phyloP scores from a whole-genome alignment of 2,329 filamentous ascomycete genomes.

The Chrysoporthe cubensis region DNA sequence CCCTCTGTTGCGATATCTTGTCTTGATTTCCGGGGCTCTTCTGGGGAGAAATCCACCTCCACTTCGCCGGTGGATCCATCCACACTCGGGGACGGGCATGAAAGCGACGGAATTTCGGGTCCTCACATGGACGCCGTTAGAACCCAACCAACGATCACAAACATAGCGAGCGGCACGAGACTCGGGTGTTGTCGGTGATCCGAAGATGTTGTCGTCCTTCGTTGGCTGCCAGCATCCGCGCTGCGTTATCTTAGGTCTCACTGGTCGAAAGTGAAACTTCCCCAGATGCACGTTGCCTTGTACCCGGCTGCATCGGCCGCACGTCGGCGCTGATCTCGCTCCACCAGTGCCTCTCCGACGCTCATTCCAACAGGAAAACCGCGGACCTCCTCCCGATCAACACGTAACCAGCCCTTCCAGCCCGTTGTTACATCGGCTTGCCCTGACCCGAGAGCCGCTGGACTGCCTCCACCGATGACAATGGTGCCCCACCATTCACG shows the following conservation, averaged over 20 bases:
- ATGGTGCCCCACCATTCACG: constrained; percentile 64
- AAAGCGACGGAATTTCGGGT: background rate
- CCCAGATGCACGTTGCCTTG: constrained; percentile 54
- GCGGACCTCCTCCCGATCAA: constrained; percentile 48
- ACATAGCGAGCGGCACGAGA: background rate
- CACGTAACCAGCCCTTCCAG: constrained; percentile 57
- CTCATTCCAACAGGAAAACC: constrained; percentile 46
- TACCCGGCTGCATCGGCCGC: constrained; percentile 50
- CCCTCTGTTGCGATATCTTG: background rate
- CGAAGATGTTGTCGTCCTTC: constrained; percentile 1
- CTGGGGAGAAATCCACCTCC: constrained; percentile 13
- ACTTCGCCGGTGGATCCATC: background rate
- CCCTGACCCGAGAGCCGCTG: constrained; percentile 34
- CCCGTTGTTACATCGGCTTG: constrained; percentile 35
- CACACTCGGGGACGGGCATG: background rate
- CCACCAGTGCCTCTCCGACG: constrained; percentile 49
- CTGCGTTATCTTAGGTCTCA: constrained; percentile 9
- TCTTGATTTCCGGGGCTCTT: constrained; percentile 1
- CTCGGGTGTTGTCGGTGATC: background rate
- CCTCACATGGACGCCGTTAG: background rate
- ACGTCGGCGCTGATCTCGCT: constrained; percentile 44
- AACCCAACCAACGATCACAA: background rate
- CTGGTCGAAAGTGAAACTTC: constrained; percentile 48
- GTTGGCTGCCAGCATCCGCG: background rate
- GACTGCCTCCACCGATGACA: constrained; percentile 49